Conservation (phyloP, 805 yeast species). For the Nakazawaea wyomingensis region DNA sequence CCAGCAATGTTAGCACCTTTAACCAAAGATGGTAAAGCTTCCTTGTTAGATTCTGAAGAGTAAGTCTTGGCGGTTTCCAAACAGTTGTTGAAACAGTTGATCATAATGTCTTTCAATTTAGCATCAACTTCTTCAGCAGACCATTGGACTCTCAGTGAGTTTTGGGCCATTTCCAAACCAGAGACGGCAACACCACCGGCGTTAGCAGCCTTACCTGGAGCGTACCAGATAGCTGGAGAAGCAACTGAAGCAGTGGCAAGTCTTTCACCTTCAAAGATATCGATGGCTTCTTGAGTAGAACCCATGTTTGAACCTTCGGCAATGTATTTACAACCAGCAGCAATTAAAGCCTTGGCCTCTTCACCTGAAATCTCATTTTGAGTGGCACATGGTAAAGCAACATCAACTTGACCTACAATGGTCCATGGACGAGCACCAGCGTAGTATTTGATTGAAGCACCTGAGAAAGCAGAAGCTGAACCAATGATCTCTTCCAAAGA, state of each 20-base stretch:
- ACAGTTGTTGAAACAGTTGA: slow-evolving; percentile 88
- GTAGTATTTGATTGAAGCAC: slow-evolving; percentile 65
- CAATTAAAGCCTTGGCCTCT: slow-evolving; percentile 92
- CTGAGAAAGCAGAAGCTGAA: slow-evolving; percentile 53
- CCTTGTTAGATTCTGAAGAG: slow-evolving; percentile 61
- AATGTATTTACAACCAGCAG: slow-evolving; percentile 85
- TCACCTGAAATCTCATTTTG: slow-evolving; percentile 97
- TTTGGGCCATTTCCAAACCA: slow-evolving; percentile 99
- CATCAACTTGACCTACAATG: slow-evolving; percentile 84
- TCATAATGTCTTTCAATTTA: slow-evolving; percentile 89
- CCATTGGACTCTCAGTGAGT: slow-evolving; percentile 92
- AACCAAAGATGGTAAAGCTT: slow-evolving; percentile 85
- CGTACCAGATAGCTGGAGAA: slow-evolving; percentile 81
- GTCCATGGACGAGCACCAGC: slow-evolving; percentile 97
- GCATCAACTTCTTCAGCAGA: slow-evolving; percentile 87
- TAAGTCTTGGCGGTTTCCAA: slow-evolving; percentile 79
- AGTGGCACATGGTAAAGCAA: slow-evolving; percentile 97
- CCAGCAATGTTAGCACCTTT: slow-evolving; percentile 99
- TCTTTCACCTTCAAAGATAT: slow-evolving; percentile 85
- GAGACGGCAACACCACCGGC: slow-evolving; percentile 99
- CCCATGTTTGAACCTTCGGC: slow-evolving; percentile 99
- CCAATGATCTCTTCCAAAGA: slow-evolving; percentile 64
- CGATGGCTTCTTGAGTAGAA: slow-evolving; percentile 95
- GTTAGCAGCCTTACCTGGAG: slow-evolving; percentile 99
- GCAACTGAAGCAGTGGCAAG: slow-evolving; percentile 32